Evolutionary conservation across 2,329 filamentous ascomycete genomes (phyloP), one percentile per base, ranked within the genome.

Genomic region (Remersonia thermophila): DNA sequence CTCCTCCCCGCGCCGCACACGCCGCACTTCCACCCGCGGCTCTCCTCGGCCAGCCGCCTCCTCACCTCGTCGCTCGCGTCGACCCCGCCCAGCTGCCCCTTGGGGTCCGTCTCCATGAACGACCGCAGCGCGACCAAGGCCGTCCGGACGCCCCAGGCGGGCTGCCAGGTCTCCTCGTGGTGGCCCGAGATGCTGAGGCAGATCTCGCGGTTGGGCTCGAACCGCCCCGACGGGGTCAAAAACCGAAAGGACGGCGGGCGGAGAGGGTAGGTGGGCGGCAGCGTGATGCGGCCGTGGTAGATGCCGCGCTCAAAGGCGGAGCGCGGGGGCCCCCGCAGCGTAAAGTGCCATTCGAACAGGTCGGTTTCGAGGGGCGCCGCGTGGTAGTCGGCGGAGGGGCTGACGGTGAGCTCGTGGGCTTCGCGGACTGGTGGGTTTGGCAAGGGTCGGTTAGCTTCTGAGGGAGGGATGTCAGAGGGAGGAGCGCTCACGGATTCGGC

Each of bases 271-370:
- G 81, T 76, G 0, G 86, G 73, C 1, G 91, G 91, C 1, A 98
- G 76, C 27, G 87, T 73, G 56, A 98, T 96, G 53, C 89, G 85
- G 39, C 91, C 91, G 60, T 98, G 91, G 65, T 96, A 98, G 52
- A 95, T 73, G 32, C 91, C 91, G 23, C 69, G 65, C 30, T 76
- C 74, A 61, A 87, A 95, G 27, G 79, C 74, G 0, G 85, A 87
- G 23, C 73, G 67, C 0, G 89, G 89, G 0, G 89, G 87, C 0
- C 91, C 91, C 35, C 80, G 77, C n/a, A 98, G 69, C 0, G 91
- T 98, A 62, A 96, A 98, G 65, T 98, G 91, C 91, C 91, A 98
- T 61, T 96, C 87, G 62, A 94, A 94, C 36, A 98, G 77, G 60
- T 96, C 86, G 23, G 75, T 69, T 55, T 96, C 89, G 43, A 89